A percentile compares a stretch with the other conserved stretches of the same genome.
Evolutionary conservation across 345 rosid genomes (phyloP).

Genomic region (Arabis alpina): DNA sequence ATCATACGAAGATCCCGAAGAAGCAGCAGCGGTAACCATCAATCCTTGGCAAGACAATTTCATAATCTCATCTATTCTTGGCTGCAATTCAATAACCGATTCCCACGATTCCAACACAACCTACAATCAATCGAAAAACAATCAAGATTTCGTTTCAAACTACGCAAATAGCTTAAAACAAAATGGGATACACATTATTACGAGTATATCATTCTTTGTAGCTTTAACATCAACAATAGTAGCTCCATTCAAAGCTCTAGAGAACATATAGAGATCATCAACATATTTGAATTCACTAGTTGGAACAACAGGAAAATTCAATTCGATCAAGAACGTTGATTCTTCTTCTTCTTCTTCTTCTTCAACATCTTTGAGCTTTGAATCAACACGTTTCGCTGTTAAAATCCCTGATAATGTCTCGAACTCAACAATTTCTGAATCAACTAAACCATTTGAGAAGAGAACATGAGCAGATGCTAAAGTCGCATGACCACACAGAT

Average conservation of each 20-base stretch:
- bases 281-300: slow-evolving; percentile 43
- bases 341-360: slow-evolving; percentile 30
- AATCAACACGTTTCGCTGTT: slow-evolving; percentile 52
- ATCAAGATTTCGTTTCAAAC: background rate
- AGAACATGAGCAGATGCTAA: slow-evolving; percentile 75
- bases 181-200: slow-evolving; percentile 40
- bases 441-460: slow-evolving; percentile 55
- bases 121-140: slow-evolving; percentile 13
- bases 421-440: slow-evolving; percentile 63
- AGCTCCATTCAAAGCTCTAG: slow-evolving; percentile 57
- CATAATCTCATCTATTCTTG: slow-evolving; percentile 53
- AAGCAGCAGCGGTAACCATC: slow-evolving; percentile 62
- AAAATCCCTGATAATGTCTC: slow-evolving; percentile 68
- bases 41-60: slow-evolving; percentile 65
- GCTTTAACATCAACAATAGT: slow-evolving; percentile 56
- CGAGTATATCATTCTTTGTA: slow-evolving; percentile 57
- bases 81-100: slow-evolving; percentile 58
- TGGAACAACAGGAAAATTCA: slow-evolving; percentile 60
- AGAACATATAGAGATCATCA: slow-evolving; percentile 42
- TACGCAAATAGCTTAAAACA: background rate
- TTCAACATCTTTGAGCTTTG: slow-evolving; percentile 11
- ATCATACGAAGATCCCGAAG: slow-evolving; percentile 45
- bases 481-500: slow-evolving; percentile 87
- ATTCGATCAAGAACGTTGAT: slow-evolving; percentile 50
- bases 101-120: slow-evolving; percentile 67